Percentiles rank a stretch among this genome's conserved stretches.
These are phyloP conservation scores for Fraxinus dipetala DNA, from an alignment of 305 asterid species.

Conservation along the genomic window DNA sequence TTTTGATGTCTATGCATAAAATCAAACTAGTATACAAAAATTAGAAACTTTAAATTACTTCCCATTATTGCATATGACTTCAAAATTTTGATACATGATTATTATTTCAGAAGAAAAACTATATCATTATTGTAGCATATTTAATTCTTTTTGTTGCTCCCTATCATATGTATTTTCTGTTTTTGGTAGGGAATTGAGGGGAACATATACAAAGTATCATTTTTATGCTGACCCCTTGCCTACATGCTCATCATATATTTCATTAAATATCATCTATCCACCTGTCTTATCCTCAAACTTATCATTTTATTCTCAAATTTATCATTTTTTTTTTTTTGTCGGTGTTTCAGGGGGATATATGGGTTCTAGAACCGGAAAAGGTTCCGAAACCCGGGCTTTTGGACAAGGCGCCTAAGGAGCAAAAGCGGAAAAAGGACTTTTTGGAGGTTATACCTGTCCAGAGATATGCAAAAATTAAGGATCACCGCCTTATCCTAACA, in stretches of 20 bases:
- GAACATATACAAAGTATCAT: constrained; percentile 12
- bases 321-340: not conserved
- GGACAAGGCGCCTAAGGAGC: constrained; percentile 52
- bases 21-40: not conserved
- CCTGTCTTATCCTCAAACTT: not conserved
- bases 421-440: constrained; percentile 57
- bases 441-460: constrained; percentile 67
- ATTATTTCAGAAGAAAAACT: not conserved
- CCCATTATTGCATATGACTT: not conserved
- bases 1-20: not conserved
- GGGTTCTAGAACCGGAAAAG: constrained; percentile 76
- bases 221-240: constrained; percentile 10
- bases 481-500: constrained; percentile 49
- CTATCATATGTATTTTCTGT: not conserved
- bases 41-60: not conserved
- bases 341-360: constrained; percentile 58
- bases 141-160: not conserved
- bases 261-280: not conserved
- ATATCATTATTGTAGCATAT: not conserved
- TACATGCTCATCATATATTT: not conserved
- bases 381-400: constrained; percentile 43
- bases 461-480: constrained; percentile 60
- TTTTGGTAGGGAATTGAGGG: constrained; percentile 5
- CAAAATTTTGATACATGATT: not conserved
- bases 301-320: not conserved